These are phyloP conservation scores for Lophium mytilinum DNA, from an alignment of 495 filamentous ascomycete species.

Conservation along the genomic window DNA sequence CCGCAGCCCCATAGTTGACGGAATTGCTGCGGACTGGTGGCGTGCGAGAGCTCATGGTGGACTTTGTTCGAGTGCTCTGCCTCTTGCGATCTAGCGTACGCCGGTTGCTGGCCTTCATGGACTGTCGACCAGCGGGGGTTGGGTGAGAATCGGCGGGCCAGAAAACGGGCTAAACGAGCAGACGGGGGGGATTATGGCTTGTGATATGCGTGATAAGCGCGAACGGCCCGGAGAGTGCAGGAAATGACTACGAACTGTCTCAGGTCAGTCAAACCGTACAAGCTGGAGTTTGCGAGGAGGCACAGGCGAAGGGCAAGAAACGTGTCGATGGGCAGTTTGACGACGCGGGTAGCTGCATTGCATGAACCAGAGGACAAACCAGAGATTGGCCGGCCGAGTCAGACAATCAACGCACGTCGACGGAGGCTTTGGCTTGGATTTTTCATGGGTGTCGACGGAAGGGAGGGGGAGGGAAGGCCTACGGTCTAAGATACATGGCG, in stretches of 20 bases:
- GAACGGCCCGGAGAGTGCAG: slow-evolving; percentile 9
- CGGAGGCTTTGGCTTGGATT: neutral
- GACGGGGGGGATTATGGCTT: slow-evolving; percentile 8
- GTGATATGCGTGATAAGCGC: slow-evolving; percentile 17
- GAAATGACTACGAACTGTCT: slow-evolving; percentile 11
- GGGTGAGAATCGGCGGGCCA: neutral
- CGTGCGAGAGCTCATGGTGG: neutral
- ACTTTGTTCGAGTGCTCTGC: neutral
- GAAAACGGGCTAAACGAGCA: neutral
- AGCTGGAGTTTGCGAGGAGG: slow-evolving; percentile 19
- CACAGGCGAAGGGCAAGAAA: slow-evolving; percentile 19
- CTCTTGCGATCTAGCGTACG: neutral
- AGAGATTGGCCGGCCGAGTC: slow-evolving; percentile 13
- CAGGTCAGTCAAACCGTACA: slow-evolving; percentile 26
- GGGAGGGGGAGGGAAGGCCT: neutral
- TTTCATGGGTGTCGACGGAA: slow-evolving; percentile 19
- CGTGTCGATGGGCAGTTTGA: slow-evolving; percentile 23
- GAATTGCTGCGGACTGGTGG: neutral
- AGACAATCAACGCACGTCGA: slow-evolving; percentile 12
- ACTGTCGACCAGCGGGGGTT: neutral
- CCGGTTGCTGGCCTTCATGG: neutral
- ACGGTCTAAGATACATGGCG: too few relatives aligned
- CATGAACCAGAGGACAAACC: slow-evolving; percentile 14
- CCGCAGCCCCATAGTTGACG: neutral
- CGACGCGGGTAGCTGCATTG: slow-evolving; percentile 11